These are phyloP conservation scores for Galerina marginata DNA, from an alignment of 768 basidiomycete genomes.

Conservation along the genomic window DNA sequence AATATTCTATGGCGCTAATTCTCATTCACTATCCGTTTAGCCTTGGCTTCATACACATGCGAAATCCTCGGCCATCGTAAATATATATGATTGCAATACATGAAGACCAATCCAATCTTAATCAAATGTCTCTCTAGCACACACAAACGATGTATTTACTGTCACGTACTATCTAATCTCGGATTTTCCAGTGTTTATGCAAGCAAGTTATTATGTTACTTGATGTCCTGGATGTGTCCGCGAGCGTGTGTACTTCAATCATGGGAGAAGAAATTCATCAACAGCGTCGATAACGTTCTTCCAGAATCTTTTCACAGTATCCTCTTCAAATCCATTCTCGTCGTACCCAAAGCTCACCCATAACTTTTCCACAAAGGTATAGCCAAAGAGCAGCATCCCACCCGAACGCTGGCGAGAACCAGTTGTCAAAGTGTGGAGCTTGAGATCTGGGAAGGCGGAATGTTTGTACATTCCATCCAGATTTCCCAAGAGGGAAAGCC, in stretches of 20 bases:
- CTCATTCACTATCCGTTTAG: neutral
- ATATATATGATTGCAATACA: too few relatives aligned
- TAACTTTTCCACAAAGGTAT: constrained; percentile 74
- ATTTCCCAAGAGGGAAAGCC: constrained; percentile 84
- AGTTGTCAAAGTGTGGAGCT: constrained; percentile 78
- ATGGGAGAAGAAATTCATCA: constrained; percentile 56
- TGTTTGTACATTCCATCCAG: constrained; percentile 84
- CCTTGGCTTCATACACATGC: neutral
- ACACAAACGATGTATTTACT: too few relatives aligned
- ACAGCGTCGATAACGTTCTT: constrained; percentile 56
- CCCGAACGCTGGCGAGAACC: constrained; percentile 82
- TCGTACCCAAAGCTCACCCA: constrained; percentile 87
- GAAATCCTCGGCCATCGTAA: too few relatives aligned
- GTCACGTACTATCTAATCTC: too few relatives aligned
- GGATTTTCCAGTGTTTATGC: too few relatives aligned
- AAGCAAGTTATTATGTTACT: too few relatives aligned
- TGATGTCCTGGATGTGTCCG: too few relatives aligned
- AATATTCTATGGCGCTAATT: neutral
- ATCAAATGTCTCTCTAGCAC: too few relatives aligned
- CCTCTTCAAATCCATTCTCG: constrained; percentile 71
- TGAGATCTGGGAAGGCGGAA: constrained; percentile 56
- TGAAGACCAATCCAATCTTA: too few relatives aligned
- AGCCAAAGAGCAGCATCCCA: constrained; percentile 83
- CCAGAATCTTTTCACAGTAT: constrained; percentile 72
- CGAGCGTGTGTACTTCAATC: neutral